These are phyloP conservation scores for Pseudonitzschia delicatissima DNA, from an alignment of 108 stramenopile genomes.

Conservation along the genomic window DNA sequence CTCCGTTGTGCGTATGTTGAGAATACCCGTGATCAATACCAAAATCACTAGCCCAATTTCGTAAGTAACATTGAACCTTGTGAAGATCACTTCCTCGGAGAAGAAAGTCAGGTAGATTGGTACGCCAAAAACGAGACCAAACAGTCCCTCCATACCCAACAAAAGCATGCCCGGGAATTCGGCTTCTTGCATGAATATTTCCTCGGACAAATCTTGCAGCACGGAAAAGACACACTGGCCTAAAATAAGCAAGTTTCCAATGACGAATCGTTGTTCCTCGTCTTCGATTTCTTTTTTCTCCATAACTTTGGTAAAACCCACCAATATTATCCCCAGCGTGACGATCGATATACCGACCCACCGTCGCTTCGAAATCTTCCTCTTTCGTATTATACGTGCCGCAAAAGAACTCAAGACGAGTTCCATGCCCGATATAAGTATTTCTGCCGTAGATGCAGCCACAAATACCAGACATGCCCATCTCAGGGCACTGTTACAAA, in stretches of 20 bases:
- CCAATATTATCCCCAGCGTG: slow-evolving; percentile 31
- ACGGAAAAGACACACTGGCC: slow-evolving; percentile 36
- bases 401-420: slow-evolving; percentile 37
- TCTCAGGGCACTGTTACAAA: slow-evolving; percentile 19
- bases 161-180: slow-evolving; percentile 38
- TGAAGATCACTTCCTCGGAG: not conserved
- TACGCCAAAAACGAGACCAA: slow-evolving; percentile 31
- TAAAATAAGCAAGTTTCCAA: slow-evolving; percentile 35
- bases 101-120: slow-evolving; percentile 21
- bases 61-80: slow-evolving; percentile 9
- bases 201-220: slow-evolving; percentile 39
- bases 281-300: slow-evolving; percentile 15
- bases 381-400: slow-evolving; percentile 26
- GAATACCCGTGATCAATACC: slow-evolving; percentile 37
- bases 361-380: slow-evolving; percentile 19
- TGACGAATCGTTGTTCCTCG: slow-evolving; percentile 3
- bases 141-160: slow-evolving; percentile 44
- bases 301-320: slow-evolving; percentile 11
- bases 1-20: slow-evolving; percentile 41
- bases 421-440: slow-evolving; percentile 47
- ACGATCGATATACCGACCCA: slow-evolving; percentile 44
- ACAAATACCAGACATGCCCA: slow-evolving; percentile 44
- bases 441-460: slow-evolving; percentile 49
- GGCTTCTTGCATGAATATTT: slow-evolving; percentile 50
- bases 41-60: slow-evolving; percentile 8